Percentiles rank a stretch among this genome's conserved stretches.
These are phyloP conservation scores for Blepharisma stoltei DNA, from an alignment of 73 alveolate genomes.

Conservation along the genomic window DNA sequence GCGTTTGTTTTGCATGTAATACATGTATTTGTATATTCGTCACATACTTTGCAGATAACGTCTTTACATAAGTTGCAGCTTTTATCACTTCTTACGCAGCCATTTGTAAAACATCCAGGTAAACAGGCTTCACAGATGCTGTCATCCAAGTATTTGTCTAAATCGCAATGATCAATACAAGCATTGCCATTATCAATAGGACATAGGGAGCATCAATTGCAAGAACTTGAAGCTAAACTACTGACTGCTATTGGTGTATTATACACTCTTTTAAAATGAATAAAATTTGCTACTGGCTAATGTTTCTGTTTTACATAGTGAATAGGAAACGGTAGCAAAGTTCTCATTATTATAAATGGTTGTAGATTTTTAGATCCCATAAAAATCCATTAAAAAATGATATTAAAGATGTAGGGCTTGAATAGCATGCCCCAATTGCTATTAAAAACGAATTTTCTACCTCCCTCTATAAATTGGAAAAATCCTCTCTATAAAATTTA, in stretches of 20 bases:
- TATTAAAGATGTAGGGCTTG: background rate
- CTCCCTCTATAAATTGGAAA: too few relatives aligned
- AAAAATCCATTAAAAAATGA: constrained; percentile 5
- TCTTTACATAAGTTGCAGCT: background rate
- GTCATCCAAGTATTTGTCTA: background rate
- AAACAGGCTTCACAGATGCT: background rate
- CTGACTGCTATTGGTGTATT: background rate
- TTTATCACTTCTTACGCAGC: constrained; percentile 6
- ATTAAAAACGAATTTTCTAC: background rate
- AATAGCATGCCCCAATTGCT: background rate
- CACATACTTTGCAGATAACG: background rate
- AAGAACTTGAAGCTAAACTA: background rate
- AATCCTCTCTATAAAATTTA: too few relatives aligned
- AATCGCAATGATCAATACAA: background rate
- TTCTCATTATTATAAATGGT: too few relatives aligned
- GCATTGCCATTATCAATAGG: background rate
- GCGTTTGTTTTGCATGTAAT: background rate
- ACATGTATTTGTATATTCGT: background rate
- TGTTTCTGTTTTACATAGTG: too few relatives aligned
- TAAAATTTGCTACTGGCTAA: too few relatives aligned
- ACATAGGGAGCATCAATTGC: background rate
- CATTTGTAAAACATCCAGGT: background rate
- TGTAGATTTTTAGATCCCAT: background rate
- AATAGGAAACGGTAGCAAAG: too few relatives aligned
- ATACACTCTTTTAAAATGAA: too few relatives aligned